Conservation (phyloP, 1,284 basidiomycete genomes). For the Melampsora occidentalis region DNA sequence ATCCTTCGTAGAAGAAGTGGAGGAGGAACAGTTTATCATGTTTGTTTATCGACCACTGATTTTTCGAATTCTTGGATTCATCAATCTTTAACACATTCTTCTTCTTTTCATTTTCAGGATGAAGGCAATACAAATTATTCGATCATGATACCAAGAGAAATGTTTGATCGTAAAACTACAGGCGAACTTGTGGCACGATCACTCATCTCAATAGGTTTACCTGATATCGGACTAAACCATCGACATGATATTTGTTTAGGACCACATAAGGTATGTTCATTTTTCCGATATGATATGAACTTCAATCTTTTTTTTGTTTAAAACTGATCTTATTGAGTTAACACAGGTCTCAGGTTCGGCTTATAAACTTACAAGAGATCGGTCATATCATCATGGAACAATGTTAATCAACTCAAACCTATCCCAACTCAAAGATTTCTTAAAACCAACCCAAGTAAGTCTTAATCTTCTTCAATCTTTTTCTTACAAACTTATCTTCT, state of each 20-base stretch:
- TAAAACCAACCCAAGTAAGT: conserved; percentile 69
- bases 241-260: conserved; percentile 85
- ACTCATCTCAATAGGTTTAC: conserved; percentile 68
- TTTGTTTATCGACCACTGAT: conserved; percentile 57
- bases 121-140: conserved; percentile 96
- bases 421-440: conserved; percentile 67
- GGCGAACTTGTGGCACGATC: conserved; percentile 75
- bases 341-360: conserved; percentile 93
- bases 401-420: conserved; percentile 88
- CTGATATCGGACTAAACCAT: conserved; percentile 73
- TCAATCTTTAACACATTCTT: neutral
- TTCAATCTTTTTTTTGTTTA: conserved; percentile 7
- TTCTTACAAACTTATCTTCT: neutral
- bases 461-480: neutral
- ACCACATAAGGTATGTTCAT: conserved; percentile 73
- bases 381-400: conserved; percentile 98
- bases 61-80: neutral
- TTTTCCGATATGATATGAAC: neutral
- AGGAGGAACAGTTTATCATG: conserved; percentile 97
- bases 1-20: conserved; percentile 85
- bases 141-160: conserved; percentile 75
- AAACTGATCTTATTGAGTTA: conserved; percentile 38
- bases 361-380: conserved; percentile 85
- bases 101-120: conserved; percentile 63
- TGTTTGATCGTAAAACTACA: conserved; percentile 77